Evolutionary conservation across 2,329 filamentous ascomycete genomes (phyloP), one percentile per base, ranked within the genome.

Genomic region (Arthrobotrys iridis): DNA sequence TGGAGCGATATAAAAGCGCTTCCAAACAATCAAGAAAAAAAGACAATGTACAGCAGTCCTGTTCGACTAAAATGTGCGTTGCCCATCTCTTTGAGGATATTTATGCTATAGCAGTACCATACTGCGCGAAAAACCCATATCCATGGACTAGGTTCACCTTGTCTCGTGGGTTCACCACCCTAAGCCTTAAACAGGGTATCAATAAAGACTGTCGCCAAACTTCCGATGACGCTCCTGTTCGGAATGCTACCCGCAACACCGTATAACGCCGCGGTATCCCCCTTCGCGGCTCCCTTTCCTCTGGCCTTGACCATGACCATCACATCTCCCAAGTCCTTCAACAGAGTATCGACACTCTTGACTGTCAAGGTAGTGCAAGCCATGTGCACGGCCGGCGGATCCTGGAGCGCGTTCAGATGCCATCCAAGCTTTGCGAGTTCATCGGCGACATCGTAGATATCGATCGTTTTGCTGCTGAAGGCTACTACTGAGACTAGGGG

Each of bases 321-420:
- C 1, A 84, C 83, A 8, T 77, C 77, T 83, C 90, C 88, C 15
- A 91, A 83, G 81, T 99, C 95, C 6, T 84, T 83, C 58, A 95
- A 86, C 64, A 99, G 85, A 80, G 88, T 87, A 80, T 98, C 93
- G 81, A 92, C 91, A 1, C 90, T 92, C 79, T 90, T 90, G 20
- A 89, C 89, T 52, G 96, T 91, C 13, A 94, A 94, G 79, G 96
- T 82, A 0, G 95, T 99, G 40, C 98, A 93, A 10, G 95, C 95
- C 40, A 98, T 88, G 82, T 99, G 95, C 65, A 99, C 93, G 18
- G 93, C 95, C 0, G 95, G 90, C 1, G 95, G 95, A 79, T 88
- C 90, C 83, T 99, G 95, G 77, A 99, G 86, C 1, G 93, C 92
- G 81, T 98, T 99, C 73, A 99, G 86, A 83, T 99, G 95, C 95